Evolutionary conservation across 306 rosid genomes (phyloP).

Genomic region (Arachis hypogaea): DNA sequence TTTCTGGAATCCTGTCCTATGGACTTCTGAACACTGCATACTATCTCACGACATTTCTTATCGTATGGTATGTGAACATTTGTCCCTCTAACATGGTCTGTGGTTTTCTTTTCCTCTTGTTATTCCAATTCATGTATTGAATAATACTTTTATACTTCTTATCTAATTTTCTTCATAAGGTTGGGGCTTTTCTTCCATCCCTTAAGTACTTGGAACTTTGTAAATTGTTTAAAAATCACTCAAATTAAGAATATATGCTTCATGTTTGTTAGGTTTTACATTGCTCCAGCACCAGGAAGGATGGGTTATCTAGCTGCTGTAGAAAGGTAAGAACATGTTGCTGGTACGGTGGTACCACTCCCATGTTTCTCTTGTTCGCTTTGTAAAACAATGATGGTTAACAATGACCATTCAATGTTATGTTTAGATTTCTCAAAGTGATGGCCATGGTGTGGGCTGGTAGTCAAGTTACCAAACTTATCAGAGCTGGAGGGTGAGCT

Average conservation of each 20-base stretch:
- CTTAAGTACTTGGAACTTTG: slow-evolving; percentile 4
- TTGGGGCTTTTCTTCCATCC: slow-evolving; percentile 7
- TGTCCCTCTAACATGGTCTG: background rate
- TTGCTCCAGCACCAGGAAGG: slow-evolving; percentile 81
- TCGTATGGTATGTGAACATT: slow-evolving; percentile 72
- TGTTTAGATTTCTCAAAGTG: slow-evolving; percentile 78
- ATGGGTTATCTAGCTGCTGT: slow-evolving; percentile 90
- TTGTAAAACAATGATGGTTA: slow-evolving; percentile 12
- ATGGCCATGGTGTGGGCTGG: slow-evolving; percentile 99
- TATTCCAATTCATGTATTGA: background rate
- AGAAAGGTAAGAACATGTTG: slow-evolving; percentile 54
- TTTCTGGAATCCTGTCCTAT: slow-evolving; percentile 82
- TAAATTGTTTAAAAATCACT: slow-evolving; percentile 3
- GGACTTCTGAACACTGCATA: slow-evolving; percentile 86
- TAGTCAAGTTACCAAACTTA: slow-evolving; percentile 89
- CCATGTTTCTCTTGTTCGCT: slow-evolving; percentile 3
- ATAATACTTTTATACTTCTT: slow-evolving; percentile 6
- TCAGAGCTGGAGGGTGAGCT: slow-evolving; percentile 89
- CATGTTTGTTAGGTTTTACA: slow-evolving; percentile 66
- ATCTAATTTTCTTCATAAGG: slow-evolving; percentile 2
- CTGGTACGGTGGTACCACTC: background rate
- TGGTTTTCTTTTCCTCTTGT: background rate
- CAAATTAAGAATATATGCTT: slow-evolving; percentile 29
- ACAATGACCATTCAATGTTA: slow-evolving; percentile 16
- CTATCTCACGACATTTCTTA: slow-evolving; percentile 76